phyloP scores from a whole-genome alignment of 2,329 filamentous ascomycete species.

The Xenosphaeropsis pyriputrescens region DNA sequence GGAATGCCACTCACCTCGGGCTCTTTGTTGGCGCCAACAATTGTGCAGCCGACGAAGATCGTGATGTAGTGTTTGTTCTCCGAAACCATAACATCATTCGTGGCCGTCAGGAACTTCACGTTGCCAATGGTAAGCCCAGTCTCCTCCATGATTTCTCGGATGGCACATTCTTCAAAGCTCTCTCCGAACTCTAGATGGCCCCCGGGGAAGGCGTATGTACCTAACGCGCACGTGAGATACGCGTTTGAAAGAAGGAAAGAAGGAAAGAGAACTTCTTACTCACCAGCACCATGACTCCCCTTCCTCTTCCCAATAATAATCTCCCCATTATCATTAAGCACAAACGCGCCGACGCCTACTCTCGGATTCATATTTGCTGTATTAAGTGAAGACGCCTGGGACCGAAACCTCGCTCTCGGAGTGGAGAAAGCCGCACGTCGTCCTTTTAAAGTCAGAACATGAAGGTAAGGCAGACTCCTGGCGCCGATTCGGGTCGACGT shows the following conservation, averaged over 20 bases:
- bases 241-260: no score
- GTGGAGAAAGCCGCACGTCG: no score
- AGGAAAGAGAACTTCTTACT: no score
- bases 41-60: slow-evolving; percentile 44
- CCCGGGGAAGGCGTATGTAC: slow-evolving; percentile 54
- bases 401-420: no score
- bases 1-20: slow-evolving; percentile 31
- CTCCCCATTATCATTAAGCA: neutral
- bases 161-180: slow-evolving; percentile 43
- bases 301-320: neutral
- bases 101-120: slow-evolving; percentile 39
- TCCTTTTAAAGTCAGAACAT: no score
- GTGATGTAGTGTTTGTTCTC: slow-evolving; percentile 63
- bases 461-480: no score
- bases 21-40: slow-evolving; percentile 29
- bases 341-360: neutral
- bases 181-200: slow-evolving; percentile 64
- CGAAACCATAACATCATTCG: slow-evolving; percentile 48
- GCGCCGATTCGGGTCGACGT: no score
- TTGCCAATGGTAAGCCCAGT: slow-evolving; percentile 44
- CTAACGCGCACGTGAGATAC: slow-evolving; percentile 11
- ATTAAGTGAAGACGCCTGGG: no score
- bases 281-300: slow-evolving; percentile 9
- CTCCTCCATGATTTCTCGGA: slow-evolving; percentile 56
- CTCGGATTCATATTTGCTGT: no score